Evolutionary conservation across 192 early-diverging fungal species (phyloP), one percentile per base, ranked within the genome.

Genomic region (Backusella luteola): DNA sequence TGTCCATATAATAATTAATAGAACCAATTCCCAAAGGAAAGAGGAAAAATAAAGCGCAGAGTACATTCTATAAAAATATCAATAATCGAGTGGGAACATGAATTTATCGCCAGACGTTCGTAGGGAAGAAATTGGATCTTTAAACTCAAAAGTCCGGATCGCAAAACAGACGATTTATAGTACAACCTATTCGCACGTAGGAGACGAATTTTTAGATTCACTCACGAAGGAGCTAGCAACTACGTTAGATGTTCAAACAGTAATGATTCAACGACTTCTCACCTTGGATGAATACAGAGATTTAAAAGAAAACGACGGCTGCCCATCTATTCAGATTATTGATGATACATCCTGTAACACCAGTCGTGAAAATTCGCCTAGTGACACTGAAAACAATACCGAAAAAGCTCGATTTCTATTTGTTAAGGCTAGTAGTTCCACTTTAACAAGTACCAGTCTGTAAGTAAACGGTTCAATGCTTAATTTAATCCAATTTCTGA

Each of bases 171-270:
- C 68, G 6, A 66, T 79, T 15, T 77, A 80, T 35, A 63, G 35
- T 38, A 26, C 68, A 19, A 80, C 79, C 1, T 80, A 76, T 41
- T 66, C 75, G 11, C 35, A 63, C 11, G 74, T 80, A 11, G 79
- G 71, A 7, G 41, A 53, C 19, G 29, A 53, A 35, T 80, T 80
- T 44, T 59, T 80, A 15, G 70, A 80, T 36, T 36, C 52, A 21
- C 79, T 80, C 4, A 66, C 71, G 34, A 34, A 56, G 11, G 70
- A 73, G 36, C 66, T 80, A 46, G 75, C 67, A 41, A 15, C 9
- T 23, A 73, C 73, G 44, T 69, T 73, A 23, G 42, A 29, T 5
- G 74, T 53, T 56, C 71, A 76, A 26, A 77, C 74, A 41, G 79
- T 77, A 14, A 67, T 80, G 19, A 44, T 80, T 21, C 66, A 80